A percentile compares a stretch with the other conserved stretches of the same genome.
Evolutionary conservation across 768 basidiomycete genomes (phyloP).

Genomic region (Gloeopeniophorella convolvens): DNA sequence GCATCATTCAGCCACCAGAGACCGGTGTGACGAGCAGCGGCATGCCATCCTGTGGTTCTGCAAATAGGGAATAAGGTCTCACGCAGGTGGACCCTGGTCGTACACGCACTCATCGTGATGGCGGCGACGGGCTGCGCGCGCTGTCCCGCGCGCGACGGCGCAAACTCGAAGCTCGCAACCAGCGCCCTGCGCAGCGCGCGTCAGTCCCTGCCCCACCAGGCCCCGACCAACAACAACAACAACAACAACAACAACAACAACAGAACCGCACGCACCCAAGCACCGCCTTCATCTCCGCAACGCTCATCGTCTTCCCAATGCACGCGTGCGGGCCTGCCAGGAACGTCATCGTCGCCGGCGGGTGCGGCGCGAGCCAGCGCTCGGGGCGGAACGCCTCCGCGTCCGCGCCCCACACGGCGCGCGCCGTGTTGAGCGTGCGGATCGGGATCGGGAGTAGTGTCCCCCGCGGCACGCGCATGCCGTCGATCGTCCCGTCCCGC

Average conservation of each 20-base stretch:
- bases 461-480: constrained; percentile 37
- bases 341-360: constrained; percentile 35
- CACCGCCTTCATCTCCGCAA: constrained; percentile 44
- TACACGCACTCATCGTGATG: constrained; percentile 40
- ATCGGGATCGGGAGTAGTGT: constrained; percentile 42
- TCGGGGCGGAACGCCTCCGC: constrained; percentile 44
- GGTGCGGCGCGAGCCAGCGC: constrained; percentile 41
- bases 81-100: too few relatives aligned
- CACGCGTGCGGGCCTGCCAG: constrained; percentile 41
- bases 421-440: constrained; percentile 44
- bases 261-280: constrained; percentile 19
- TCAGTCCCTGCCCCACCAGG: too few relatives aligned
- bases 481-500: constrained; percentile 28
- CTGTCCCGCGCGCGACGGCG: constrained; percentile 38
- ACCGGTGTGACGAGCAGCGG: constrained; percentile 21
- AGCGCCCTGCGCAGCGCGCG: constrained; percentile 30
- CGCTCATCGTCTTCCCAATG: constrained; percentile 43
- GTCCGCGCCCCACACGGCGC: constrained; percentile 44
- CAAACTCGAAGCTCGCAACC: constrained; percentile 40
- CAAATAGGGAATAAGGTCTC: background rate
- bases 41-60: constrained; percentile 23
- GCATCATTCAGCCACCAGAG: too few relatives aligned
- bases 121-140: constrained; percentile 37
- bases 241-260: background rate
- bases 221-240: too few relatives aligned